A percentile compares a stretch with the other conserved stretches of the same genome.
Evolutionary conservation across 192 early-diverging fungal species (phyloP).

Genomic region (Rhizophlyctis rosea): DNA sequence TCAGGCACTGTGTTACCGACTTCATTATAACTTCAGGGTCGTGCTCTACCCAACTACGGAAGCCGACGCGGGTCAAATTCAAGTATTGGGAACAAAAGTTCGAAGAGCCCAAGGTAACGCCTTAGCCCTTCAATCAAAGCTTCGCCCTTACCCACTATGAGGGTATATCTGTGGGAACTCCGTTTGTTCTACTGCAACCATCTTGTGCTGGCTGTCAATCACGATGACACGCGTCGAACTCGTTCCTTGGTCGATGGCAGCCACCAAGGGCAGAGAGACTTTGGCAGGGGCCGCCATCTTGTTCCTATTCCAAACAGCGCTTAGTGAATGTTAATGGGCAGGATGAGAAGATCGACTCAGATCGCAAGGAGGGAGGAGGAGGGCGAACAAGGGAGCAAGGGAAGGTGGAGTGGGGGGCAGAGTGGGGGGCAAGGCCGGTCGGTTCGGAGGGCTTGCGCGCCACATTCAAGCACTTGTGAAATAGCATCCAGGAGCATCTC

Average conservation of each 20-base stretch:
- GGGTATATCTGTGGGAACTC: constrained; percentile 47
- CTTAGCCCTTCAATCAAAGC: background rate
- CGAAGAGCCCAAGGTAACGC: constrained; percentile 2
- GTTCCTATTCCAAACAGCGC: no score
- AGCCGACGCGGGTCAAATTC: background rate
- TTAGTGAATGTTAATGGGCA: no score
- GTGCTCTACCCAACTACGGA: constrained; percentile 80
- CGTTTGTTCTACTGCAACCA: constrained; percentile 70
- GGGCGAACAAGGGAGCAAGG: no score
- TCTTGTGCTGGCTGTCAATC: constrained; percentile 71
- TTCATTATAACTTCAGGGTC: constrained; percentile 73
- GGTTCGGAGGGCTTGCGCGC: no score
- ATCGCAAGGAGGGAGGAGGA: no score
- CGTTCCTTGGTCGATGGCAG: constrained; percentile 93
- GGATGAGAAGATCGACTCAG: no score
- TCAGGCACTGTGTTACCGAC: constrained; percentile 67
- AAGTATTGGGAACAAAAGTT: background rate
- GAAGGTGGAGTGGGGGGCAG: no score
- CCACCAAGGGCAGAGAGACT: constrained; percentile 35
- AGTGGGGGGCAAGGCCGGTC: no score
- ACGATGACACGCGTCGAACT: constrained; percentile 88
- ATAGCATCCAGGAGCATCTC: no score
- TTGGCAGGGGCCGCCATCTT: no score
- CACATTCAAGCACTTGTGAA: no score
- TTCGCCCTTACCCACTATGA: constrained; percentile 2